Evolutionary conservation across 805 yeast genomes (phyloP), one percentile per base, ranked within the genome.

Genomic region (Sugiyamaella qingdaonensis): DNA sequence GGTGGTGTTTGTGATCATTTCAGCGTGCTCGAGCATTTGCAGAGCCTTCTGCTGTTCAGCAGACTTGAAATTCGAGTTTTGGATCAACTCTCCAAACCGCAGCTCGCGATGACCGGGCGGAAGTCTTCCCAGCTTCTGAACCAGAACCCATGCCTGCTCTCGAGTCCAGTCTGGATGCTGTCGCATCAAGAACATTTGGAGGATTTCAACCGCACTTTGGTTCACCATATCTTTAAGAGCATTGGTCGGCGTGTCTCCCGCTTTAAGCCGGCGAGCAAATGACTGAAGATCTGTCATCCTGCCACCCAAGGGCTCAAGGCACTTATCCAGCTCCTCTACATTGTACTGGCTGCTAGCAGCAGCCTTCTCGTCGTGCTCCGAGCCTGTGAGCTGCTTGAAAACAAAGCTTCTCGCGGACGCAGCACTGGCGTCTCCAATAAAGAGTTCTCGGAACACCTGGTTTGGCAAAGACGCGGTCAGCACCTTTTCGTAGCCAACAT

Each of bases 281-380:
- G 92, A 85, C 68, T 94, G 97, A 49, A 94, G 74, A 67, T 94
- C 99, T 44, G 90, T 76, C 91, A 92, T 86, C 57, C 99, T 81
- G 39, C 99, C 99, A 18, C 99, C 99, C 27, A 94, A 70, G 10
- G 96, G 95, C 27, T 73, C 80, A 33, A 91, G 70, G 32, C 84
- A 78, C 4, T 71, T 68, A 21, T 80, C 84, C 21, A 90, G 73
- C 9, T 74, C 76, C 1, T 64, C 56, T 7, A 56, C 29, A 18
- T 37, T 19, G 16, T 14, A 27, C 48, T 10, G 13, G 14, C 7
- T 39, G 5, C 33, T 7, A 62, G 63, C 46, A 62, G 63, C 46
- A 85, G 68, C 57, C 83, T 87, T 44, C 45, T 33, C 27, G 18
- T 21, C 32, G 4, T n/a, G 13, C 43, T 53, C 49, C 19, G 46